Conservation (phyloP, 1,284 basidiomycete genomes). For the Spongispora temasekensis region DNA sequence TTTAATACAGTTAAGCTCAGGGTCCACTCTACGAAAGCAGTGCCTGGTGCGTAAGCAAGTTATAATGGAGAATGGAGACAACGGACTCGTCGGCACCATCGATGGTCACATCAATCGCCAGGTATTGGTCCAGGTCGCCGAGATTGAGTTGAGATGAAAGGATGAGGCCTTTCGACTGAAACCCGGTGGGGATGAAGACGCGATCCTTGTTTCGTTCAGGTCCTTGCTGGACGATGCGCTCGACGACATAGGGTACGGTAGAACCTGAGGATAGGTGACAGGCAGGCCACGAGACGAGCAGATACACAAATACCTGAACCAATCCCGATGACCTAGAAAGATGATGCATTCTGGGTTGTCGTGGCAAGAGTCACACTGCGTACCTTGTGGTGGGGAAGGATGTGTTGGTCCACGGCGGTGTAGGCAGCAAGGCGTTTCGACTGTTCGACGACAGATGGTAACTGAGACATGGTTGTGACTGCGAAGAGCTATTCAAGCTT, state of each 20-base stretch:
- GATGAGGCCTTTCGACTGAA: conserved; percentile 96
- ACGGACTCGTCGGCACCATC: conserved; percentile 97
- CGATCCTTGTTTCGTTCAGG: conserved; percentile 73
- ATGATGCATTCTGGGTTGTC: conserved; percentile 1
- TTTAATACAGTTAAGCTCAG: conserved; percentile 92
- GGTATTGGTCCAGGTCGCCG: conserved; percentile 93
- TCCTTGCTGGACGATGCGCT: conserved; percentile 90
- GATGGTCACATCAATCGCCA: conserved; percentile 90
- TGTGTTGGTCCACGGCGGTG: conserved; percentile 91
- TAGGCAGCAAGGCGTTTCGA: conserved; percentile 93
- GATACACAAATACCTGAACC: conserved; percentile 64
- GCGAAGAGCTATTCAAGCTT: conserved; percentile 7
- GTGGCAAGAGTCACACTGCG: conserved; percentile 2
- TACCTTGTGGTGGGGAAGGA: conserved; percentile 83
- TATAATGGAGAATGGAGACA: conserved; percentile 38
- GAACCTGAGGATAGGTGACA: conserved; percentile 58
- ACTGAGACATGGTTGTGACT: conserved; percentile 15
- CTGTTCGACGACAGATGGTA: conserved; percentile 58
- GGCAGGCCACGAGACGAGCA: neutral
- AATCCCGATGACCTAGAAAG: conserved; percentile 81
- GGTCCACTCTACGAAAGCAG: conserved; percentile 69
- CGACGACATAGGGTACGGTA: conserved; percentile 97
- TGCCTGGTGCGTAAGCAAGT: conserved; percentile 1
- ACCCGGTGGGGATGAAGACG: conserved; percentile 92
- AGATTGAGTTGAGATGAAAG: conserved; percentile 78